Evolutionary conservation across 169 alveolate species (phyloP).

Genomic region (Eimeria falciformis): DNA sequence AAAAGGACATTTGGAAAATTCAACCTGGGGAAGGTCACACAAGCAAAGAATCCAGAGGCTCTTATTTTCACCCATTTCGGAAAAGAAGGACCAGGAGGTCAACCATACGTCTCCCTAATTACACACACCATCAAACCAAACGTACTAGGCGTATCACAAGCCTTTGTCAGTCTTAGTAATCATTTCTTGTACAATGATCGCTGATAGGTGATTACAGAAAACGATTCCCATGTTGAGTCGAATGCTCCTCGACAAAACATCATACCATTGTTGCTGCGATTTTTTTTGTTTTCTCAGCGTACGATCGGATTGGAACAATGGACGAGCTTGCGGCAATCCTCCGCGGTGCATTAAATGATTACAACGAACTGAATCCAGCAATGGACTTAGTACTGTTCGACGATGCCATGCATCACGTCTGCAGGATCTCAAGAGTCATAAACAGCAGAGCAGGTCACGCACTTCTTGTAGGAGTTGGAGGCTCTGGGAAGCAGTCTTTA

Average conservation of each 20-base stretch:
- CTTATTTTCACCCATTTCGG: constrained; percentile 93
- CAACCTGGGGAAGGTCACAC: constrained; percentile 91
- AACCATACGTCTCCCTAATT: no score
- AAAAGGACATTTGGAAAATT: constrained; percentile 93
- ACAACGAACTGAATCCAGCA: constrained; percentile 94
- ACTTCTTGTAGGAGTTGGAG: constrained; percentile 97
- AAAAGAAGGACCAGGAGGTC: constrained; percentile 85
- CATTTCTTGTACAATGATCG: not conserved
- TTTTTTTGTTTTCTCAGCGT: constrained; percentile 80
- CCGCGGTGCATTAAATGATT: constrained; percentile 93
- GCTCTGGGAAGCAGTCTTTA: constrained; percentile 96
- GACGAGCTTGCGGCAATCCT: constrained; percentile 88
- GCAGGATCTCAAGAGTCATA: constrained; percentile 94
- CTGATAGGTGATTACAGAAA: no score
- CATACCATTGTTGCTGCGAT: no score
- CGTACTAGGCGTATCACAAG: no score
- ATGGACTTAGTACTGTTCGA: constrained; percentile 97
- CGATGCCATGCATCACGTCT: constrained; percentile 97
- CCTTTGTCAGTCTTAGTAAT: not conserved
- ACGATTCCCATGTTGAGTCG: not conserved
- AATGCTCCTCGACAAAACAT: not conserved
- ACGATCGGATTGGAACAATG: constrained; percentile 92
- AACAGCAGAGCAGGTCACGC: constrained; percentile 96
- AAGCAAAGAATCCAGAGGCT: constrained; percentile 92
- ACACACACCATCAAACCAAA: no score